phyloP scores from a whole-genome alignment of 2,329 filamentous ascomycete genomes.

The Penicillium palitans region DNA sequence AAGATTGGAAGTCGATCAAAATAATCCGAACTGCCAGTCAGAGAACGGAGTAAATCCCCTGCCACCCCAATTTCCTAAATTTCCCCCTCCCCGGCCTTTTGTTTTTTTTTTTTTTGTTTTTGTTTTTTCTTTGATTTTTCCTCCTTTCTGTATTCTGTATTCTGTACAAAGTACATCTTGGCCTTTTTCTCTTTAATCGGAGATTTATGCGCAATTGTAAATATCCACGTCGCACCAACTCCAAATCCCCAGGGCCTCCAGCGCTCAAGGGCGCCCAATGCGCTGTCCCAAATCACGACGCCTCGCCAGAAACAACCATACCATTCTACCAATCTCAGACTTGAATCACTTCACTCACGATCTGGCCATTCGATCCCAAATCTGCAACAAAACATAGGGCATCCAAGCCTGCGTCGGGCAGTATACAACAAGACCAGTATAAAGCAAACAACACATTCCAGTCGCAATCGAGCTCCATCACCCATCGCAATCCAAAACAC shows the following conservation, averaged over 20 bases:
- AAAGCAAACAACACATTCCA: neutral
- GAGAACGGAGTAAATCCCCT: constrained; percentile 19
- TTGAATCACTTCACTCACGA: neutral
- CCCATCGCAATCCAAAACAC: neutral
- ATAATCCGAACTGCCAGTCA: neutral
- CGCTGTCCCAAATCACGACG: constrained; percentile 21
- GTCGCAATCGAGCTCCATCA: neutral
- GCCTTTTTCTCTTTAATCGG: neutral
- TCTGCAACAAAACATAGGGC: constrained; percentile 5
- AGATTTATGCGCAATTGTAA: constrained; percentile 3
- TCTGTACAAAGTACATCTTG: neutral
- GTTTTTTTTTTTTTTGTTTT: constrained; percentile 6
- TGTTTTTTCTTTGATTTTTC: neutral
- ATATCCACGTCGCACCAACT: constrained; percentile 8
- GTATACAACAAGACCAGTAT: constrained; percentile 2
- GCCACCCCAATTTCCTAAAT: constrained; percentile 30
- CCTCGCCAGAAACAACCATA: constrained; percentile 7
- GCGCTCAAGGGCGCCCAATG: constrained; percentile 25
- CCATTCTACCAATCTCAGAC: constrained; percentile 3
- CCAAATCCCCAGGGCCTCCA: neutral
- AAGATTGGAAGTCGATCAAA: neutral
- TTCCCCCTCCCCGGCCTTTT: constrained; percentile 15
- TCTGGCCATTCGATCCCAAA: neutral
- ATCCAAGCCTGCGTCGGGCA: constrained; percentile 8
- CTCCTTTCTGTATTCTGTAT: neutral